Base-by-base conservation (phyloP, 805 yeast genomes). In the Metschnikowia borealis region DNA sequence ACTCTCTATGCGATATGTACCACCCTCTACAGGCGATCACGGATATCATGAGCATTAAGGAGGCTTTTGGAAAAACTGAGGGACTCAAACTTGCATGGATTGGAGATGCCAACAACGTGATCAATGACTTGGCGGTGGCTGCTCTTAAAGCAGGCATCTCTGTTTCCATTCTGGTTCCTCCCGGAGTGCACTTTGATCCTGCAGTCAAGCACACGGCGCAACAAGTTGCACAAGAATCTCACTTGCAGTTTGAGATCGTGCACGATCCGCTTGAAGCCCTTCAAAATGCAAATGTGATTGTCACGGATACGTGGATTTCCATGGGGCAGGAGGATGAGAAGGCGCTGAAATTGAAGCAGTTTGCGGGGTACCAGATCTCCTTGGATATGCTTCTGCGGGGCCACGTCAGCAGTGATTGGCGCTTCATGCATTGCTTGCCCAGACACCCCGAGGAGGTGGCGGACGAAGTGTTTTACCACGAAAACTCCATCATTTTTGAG, bases 401-500 rank as follows among this genome's bases (percentile, higher is more conserved):
- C 5, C 80, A 79, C 40, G 85, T 87, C 40, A 77, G 77, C 50
- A 47, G 73, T 15, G 70, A 80, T 63, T 92, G 92, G 87, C 89
- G 83, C 66, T 94, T 94, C 71, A 91, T 94, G 98, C 99, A 94
- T 68, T 94, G 99, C 69, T 77, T 94, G 59, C 99, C 99, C 56
- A 85, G 99, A 71, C 96, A 94, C 61, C 79, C 82, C 26, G 97
- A 91, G 67, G 99, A 94, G 70, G 99, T 94, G 35, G 79, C 83
- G 36, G 99, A 94, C 67, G 96, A 87, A 41, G 94, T 94, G 1
- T 94, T 94, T 65, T 92, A 92, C 71, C 74, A 90, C 48, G 82
- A 83, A 33, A 62, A 63, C 38, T 89, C 97, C 2, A 71, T 94
- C 50, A 99, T 94, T 3, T 94, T 94, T 69, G 85, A 83, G 59